Evolutionary conservation across 768 basidiomycete species (phyloP).

Genomic region (Mycena chlorophos): DNA sequence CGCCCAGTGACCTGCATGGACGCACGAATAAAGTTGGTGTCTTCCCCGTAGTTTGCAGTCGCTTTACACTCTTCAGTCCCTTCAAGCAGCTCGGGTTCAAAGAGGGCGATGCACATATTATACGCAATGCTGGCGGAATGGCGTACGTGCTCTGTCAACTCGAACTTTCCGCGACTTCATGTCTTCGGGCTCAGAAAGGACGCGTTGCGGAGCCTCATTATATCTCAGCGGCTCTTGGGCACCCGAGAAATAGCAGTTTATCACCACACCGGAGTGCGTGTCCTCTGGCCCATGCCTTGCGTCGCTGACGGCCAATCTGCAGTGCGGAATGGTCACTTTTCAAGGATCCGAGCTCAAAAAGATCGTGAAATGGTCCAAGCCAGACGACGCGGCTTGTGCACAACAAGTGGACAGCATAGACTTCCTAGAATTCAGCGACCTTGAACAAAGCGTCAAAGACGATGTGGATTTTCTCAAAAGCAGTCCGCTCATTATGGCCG

Average conservation of each 20-base stretch:
- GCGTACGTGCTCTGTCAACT: conserved; percentile 44
- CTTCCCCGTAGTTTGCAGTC: not conserved
- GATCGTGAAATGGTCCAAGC: conserved; percentile 48
- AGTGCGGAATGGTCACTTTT: conserved; percentile 72
- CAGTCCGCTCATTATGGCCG: conserved; percentile 55
- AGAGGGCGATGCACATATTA: conserved; percentile 70
- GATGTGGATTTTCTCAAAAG: conserved; percentile 61
- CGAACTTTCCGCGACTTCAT: not conserved
- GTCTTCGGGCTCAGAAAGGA: conserved; percentile 46
- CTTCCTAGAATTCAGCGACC: conserved; percentile 52
- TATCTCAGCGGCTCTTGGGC: conserved; percentile 72
- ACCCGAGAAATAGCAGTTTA: conserved; percentile 68
- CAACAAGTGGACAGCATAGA: conserved; percentile 46
- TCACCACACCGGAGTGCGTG: conserved; percentile 55
- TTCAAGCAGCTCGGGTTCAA: conserved; percentile 59
- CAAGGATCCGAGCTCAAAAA: conserved; percentile 47
- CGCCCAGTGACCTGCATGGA: conserved; percentile 69
- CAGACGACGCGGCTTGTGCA: conserved; percentile 29
- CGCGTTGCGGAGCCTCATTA: conserved; percentile 62
- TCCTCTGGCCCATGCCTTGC: not conserved
- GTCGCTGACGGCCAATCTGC: not conserved
- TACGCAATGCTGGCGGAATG: conserved; percentile 70
- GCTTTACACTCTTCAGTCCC: conserved; percentile 39
- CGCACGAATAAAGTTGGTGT: conserved; percentile 63
- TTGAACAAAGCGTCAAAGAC: conserved; percentile 55